Conservation (phyloP, 768 basidiomycete genomes). For the Agaricus blazei region DNA sequence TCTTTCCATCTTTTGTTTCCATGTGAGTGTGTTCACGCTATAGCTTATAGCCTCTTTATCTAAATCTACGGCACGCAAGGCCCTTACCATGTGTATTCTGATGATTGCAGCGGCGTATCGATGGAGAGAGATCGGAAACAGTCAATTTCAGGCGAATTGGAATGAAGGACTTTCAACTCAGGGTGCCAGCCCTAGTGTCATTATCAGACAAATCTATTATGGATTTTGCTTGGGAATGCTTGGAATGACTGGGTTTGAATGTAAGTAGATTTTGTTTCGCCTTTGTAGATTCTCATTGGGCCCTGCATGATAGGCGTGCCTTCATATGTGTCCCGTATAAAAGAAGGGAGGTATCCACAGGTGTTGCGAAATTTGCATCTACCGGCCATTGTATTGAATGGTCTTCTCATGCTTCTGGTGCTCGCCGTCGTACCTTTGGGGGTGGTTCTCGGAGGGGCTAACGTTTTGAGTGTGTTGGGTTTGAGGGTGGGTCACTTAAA, state of each 20-base stretch:
- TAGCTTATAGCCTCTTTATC: too few relatives aligned
- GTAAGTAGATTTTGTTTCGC: conserved; percentile 28
- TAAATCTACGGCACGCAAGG: conserved; percentile 25
- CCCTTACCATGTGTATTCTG: conserved; percentile 51
- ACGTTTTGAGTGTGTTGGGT: conserved; percentile 61
- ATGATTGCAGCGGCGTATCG: conserved; percentile 43
- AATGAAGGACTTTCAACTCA: conserved; percentile 22
- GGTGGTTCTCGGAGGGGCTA: conserved; percentile 42
- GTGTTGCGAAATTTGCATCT: conserved; percentile 65
- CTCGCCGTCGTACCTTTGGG: conserved; percentile 54
- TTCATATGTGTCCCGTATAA: conserved; percentile 60
- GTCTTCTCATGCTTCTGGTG: conserved; percentile 52
- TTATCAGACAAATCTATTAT: conserved; percentile 49
- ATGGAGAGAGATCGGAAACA: conserved; percentile 47
- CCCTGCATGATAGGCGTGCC: conserved; percentile 40
- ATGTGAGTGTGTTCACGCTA: conserved; percentile 49
- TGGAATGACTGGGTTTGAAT: conserved; percentile 69
- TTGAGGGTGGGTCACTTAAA: conserved; percentile 33
- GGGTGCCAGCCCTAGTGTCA: conserved; percentile 20
- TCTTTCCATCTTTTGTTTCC: conserved; percentile 49
- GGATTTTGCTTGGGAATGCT: conserved; percentile 71
- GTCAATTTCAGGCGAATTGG: conserved; percentile 55
- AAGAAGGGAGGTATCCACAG: conserved; percentile 45
- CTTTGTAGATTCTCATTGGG: background rate
- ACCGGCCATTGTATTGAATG: conserved; percentile 52